A percentile compares a stretch with the other conserved stretches of the same genome.
phyloP scores from a whole-genome alignment of 148 eudicot genomes.

The Salicornia ramosissima region DNA sequence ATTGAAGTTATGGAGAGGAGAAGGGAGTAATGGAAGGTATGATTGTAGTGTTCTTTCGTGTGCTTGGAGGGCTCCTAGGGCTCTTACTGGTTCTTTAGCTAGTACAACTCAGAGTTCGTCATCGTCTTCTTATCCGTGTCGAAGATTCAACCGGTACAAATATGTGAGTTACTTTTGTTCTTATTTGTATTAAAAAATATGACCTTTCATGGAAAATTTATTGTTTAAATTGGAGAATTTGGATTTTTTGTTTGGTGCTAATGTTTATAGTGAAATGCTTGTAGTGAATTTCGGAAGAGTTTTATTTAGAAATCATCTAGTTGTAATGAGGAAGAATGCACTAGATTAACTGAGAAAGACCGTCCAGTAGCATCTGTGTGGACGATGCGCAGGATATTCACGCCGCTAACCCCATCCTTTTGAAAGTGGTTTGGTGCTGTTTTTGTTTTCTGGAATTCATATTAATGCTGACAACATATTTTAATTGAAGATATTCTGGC shows the following conservation, averaged over 20 bases:
- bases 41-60: slow-evolving; percentile 80
- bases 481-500: too few species aligned
- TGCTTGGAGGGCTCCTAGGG: slow-evolving; percentile 92
- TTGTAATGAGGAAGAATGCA: too few species aligned
- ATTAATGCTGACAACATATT: too few species aligned
- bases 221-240: not conserved
- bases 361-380: too few species aligned
- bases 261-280: not conserved
- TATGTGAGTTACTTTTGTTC: slow-evolving; percentile 39
- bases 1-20: slow-evolving; percentile 53
- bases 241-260: not conserved
- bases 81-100: slow-evolving; percentile 75
- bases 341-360: too few species aligned
- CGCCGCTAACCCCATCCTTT: too few species aligned
- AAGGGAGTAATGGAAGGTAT: slow-evolving; percentile 35
- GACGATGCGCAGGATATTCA: too few species aligned
- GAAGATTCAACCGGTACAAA: slow-evolving; percentile 30
- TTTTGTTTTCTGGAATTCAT: too few species aligned
- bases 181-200: not conserved
- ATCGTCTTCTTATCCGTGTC: slow-evolving; percentile 20
- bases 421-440: too few species aligned
- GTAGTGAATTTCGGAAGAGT: too few species aligned
- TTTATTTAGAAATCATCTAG: too few species aligned
- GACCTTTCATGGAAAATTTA: not conserved
- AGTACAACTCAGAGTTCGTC: slow-evolving; percentile 54